These are phyloP conservation scores for Solanum virginianum DNA, from an alignment of 257 asterid species.

Conservation along the genomic window DNA sequence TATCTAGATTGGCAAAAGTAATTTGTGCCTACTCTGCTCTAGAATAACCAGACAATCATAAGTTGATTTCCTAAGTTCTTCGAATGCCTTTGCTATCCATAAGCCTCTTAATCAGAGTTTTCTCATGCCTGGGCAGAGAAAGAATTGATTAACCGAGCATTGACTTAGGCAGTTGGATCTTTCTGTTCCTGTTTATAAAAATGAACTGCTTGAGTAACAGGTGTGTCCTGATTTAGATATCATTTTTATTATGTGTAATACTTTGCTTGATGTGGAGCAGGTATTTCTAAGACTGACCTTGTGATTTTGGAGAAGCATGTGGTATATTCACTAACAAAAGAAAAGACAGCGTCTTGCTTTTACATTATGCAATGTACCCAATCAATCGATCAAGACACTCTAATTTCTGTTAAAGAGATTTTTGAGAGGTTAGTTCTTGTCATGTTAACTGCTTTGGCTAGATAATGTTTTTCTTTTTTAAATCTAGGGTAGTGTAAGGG, in stretches of 20 bases:
- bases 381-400: constrained; percentile 9
- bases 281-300: constrained; percentile 30
- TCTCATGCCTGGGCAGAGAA: background rate
- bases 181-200: background rate
- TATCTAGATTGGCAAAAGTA: background rate
- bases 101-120: background rate
- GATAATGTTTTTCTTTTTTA: background rate
- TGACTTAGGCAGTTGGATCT: background rate
- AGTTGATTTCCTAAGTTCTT: background rate
- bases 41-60: background rate
- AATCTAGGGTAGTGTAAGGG: background rate
- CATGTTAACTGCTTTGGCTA: background rate
- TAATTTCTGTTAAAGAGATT: constrained; percentile 28
- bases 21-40: background rate
- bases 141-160: background rate
- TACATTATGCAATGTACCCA: constrained; percentile 37
- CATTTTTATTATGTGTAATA: background rate
- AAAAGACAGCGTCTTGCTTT: constrained; percentile 42
- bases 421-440: constrained; percentile 39
- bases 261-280: constrained; percentile 24
- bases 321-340: constrained; percentile 46
- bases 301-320: constrained; percentile 44
- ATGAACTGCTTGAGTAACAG: background rate
- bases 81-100: background rate
- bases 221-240: background rate